Conservation (phyloP, 768 basidiomycete genomes). For the Mycena capillaripes region DNA sequence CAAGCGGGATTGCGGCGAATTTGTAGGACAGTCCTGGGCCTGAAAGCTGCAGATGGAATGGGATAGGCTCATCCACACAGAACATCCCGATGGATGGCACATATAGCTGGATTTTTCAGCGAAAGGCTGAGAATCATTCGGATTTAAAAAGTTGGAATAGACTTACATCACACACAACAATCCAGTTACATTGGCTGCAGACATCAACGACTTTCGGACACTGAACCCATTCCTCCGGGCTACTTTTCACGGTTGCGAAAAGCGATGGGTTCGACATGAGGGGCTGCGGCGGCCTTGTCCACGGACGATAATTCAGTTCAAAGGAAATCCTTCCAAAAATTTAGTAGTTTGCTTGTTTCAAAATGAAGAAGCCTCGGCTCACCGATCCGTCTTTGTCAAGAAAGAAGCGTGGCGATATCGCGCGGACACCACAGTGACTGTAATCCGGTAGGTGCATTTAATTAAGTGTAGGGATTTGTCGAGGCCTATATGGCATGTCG, state of each 20-base stretch:
- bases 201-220: not conserved
- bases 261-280: conserved; percentile 13
- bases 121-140: not conserved
- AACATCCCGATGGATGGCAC: conserved; percentile 8
- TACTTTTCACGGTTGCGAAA: conserved; percentile 11
- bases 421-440: conserved; percentile 4
- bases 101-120: conserved; percentile 4
- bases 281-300: conserved; percentile 11
- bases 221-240: conserved; percentile 26
- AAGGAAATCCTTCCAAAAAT: conserved; percentile 1
- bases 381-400: conserved; percentile 10
- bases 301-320: conserved; percentile 4
- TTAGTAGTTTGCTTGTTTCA: not conserved
- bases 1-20: too few species aligned
- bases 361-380: not conserved
- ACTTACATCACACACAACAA: conserved; percentile 16
- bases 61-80: conserved; percentile 3
- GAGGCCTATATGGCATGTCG: conserved; percentile 12
- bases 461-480: not conserved
- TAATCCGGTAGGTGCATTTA: conserved; percentile 18
- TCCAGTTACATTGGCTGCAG: not conserved
- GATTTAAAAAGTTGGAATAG: not conserved
- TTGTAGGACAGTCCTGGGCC: not conserved
- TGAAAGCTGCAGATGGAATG: conserved; percentile 22
- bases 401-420: conserved; percentile 18